A percentile compares a stretch with the other conserved stretches of the same genome.
These are phyloP conservation scores for Hyaloscypha finlandica DNA, from an alignment of 495 filamentous ascomycete genomes.

Conservation along the genomic window DNA sequence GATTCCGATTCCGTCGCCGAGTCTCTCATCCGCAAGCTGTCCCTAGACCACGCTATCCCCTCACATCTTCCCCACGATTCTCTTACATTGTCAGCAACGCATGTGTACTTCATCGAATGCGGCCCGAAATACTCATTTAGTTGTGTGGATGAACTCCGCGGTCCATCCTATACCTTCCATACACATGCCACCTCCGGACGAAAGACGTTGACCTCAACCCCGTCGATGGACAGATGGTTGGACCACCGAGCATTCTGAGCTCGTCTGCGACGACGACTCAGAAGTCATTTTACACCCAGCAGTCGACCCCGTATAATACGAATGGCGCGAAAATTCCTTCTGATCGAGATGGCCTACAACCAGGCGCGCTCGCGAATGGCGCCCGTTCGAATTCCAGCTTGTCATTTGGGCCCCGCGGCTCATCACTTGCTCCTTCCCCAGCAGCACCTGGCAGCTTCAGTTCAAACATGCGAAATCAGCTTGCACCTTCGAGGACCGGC, in stretches of 20 bases:
- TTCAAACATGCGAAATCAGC: constrained; percentile 79
- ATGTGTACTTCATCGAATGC: constrained; percentile 9
- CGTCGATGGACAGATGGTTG: constrained; percentile 51
- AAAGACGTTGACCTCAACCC: constrained; percentile 17
- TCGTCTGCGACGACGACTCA: constrained; percentile 72
- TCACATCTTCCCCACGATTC: neutral
- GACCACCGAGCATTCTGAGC: constrained; percentile 59
- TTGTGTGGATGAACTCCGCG: constrained; percentile 6
- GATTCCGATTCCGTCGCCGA: neutral
- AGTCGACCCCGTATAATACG: constrained; percentile 45
- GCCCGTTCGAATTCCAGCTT: constrained; percentile 59
- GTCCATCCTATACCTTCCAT: constrained; percentile 14
- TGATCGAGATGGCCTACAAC: constrained; percentile 48
- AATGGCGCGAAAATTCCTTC: constrained; percentile 31
- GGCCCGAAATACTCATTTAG: neutral
- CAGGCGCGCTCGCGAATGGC: constrained; percentile 43
- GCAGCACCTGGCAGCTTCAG: constrained; percentile 92
- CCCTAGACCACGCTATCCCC: neutral
- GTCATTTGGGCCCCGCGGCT: constrained; percentile 62
- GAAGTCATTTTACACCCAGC: constrained; percentile 62
- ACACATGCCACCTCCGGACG: constrained; percentile 28
- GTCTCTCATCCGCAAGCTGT: neutral
- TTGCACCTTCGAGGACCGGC: constrained; percentile 64
- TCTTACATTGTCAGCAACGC: neutral
- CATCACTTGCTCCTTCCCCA: constrained; percentile 65